These are phyloP conservation scores for Neopestalotiopsis sp. DNA, from an alignment of 2,329 filamentous ascomycete species.

Conservation along the genomic window DNA sequence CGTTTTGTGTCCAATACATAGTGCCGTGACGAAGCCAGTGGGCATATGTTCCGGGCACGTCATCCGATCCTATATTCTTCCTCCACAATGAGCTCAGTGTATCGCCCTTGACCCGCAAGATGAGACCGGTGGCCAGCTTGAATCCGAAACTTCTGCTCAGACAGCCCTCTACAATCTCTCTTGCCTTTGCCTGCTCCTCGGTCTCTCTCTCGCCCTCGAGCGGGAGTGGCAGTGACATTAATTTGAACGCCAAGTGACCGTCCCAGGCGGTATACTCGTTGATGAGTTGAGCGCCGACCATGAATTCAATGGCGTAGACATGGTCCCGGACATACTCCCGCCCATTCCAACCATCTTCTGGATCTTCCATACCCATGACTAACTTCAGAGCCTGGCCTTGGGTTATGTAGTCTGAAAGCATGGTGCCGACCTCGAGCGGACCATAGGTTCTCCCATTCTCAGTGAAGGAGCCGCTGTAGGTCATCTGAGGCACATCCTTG, in stretches of 20 bases:
- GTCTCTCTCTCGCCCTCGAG: conserved; percentile 45
- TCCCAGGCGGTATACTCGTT: conserved; percentile 59
- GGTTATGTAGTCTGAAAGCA: conserved; percentile 62
- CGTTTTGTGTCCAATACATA: conserved; percentile 50
- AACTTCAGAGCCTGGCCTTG: conserved; percentile 59
- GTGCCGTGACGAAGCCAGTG: conserved; percentile 59
- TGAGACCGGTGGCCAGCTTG: conserved; percentile 61
- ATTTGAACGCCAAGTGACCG: conserved; percentile 52
- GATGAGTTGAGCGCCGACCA: conserved; percentile 56
- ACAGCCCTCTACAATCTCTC: conserved; percentile 56
- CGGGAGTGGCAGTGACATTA: conserved; percentile 52
- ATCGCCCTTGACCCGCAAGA: conserved; percentile 52
- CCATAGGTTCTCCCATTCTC: conserved; percentile 17
- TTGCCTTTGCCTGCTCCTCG: conserved; percentile 51
- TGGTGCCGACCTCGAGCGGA: conserved; percentile 43
- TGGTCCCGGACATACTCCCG: conserved; percentile 55
- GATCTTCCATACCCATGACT: conserved; percentile 58
- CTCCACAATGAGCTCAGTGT: conserved; percentile 62
- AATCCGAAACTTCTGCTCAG: conserved; percentile 58
- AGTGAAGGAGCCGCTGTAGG: conserved; percentile 31
- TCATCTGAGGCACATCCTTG: conserved; percentile 47
- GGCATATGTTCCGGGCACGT: conserved; percentile 57
- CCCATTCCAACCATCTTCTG: conserved; percentile 58
- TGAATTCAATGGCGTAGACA: conserved; percentile 56
- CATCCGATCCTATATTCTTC: conserved; percentile 53